Percentiles rank a stretch among this genome's conserved stretches.
Conservation (phyloP, 352 stramenopile species). For the Elongisporangium prolatum region DNA sequence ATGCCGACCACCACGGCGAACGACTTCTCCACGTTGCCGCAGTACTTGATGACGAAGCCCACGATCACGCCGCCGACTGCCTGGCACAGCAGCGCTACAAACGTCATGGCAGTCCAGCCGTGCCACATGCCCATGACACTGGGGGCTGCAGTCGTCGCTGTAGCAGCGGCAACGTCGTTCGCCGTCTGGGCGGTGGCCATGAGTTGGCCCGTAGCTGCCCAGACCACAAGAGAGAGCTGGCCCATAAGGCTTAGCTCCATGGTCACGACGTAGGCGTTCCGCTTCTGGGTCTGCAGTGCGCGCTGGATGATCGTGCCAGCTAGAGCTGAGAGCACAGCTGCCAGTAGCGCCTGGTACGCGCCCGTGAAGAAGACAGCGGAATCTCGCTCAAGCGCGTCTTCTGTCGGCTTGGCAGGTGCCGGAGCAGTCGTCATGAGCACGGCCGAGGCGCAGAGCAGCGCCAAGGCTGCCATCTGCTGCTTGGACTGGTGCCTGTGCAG, state of each 20-base stretch:
- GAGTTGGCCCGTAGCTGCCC: constrained; percentile 23
- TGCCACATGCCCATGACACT: constrained; percentile 35
- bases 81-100: constrained; percentile 68
- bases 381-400: constrained; percentile 15
- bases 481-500: constrained; percentile 64
- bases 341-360: constrained; percentile 69
- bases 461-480: constrained; percentile 65
- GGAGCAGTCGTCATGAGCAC: constrained; percentile 70
- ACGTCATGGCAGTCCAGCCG: constrained; percentile 63
- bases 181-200: constrained; percentile 12
- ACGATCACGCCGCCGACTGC: constrained; percentile 66
- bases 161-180: constrained; percentile 6
- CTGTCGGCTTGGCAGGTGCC: constrained; percentile 1
- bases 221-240: constrained; percentile 49
- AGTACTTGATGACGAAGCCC: constrained; percentile 83
- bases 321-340: constrained; percentile 63
- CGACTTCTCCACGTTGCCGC: constrained; percentile 80
- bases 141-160: constrained; percentile 6
- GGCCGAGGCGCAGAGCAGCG: constrained; percentile 58
- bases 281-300: constrained; percentile 60
- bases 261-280: constrained; percentile 79
- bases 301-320: constrained; percentile 76
- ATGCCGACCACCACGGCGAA: constrained; percentile 80
- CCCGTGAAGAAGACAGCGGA: constrained; percentile 48
- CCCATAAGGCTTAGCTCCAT: constrained; percentile 72